Evolutionary conservation across 192 early-diverging fungal genomes (phyloP), one percentile per base, ranked within the genome.

Genomic region (Cladochytrium replicatum): DNA sequence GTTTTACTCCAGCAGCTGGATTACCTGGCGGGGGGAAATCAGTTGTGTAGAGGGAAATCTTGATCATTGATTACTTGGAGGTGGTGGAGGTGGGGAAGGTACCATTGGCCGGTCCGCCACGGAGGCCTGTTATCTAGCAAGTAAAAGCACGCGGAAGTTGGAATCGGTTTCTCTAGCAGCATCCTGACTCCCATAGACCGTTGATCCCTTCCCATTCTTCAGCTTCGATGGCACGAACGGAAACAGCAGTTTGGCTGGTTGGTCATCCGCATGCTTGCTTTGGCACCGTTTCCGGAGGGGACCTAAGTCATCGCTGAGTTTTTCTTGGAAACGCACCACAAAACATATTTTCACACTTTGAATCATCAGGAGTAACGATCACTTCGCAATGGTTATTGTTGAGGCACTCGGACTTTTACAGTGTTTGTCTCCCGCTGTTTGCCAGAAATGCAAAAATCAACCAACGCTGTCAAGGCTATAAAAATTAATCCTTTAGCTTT

Each of bases 381-480:
- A 60, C 44, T 30, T 66, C 64, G 21, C 64, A 59, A 15, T 56
- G 38, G 5, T 59, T 64, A 38, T 66, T 66, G 55, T 46, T 60
- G 8, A 19, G 13, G 23, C 21, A 27, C 41, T 4, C 15, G 9
- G 43, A 48, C 21, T 1, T 55, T 50, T 41, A 45, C 22, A 38
- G 52, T 23, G 17, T 29, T 55, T 42, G 55, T 49, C 48, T 15
- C n/a, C 9, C 0, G 17, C 21, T 62, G 23, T 41, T 41, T 15
- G 8, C 9, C 13, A 21, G 1, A 21, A n/a, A n/a, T n/a, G n/a
- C n/a, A 8, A 1, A 22, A 25, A 17, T 3, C 57, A 43, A 7
- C 1, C 1, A 17, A 11, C 54, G 1, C 34, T 0, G 28, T n/a
- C 6, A 59, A 8, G 1, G 59, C 28, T n/a, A 11, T 32, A 26